Conservation (phyloP, 306 rosid genomes). For the Quercus alba region DNA sequence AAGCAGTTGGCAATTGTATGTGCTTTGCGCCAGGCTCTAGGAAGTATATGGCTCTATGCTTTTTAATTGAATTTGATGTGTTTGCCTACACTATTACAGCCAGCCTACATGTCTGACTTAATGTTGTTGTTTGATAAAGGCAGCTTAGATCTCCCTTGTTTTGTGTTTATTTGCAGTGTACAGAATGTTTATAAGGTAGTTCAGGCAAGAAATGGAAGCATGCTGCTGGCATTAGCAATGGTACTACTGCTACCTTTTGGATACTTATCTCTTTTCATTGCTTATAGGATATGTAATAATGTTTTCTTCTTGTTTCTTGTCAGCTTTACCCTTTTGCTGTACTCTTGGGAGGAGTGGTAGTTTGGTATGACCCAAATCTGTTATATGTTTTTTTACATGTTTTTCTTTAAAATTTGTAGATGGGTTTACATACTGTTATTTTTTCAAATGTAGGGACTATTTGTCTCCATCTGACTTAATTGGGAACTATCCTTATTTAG, state of each 20-base stretch:
- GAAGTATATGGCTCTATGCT: too few relatives aligned
- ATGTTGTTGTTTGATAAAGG: constrained; percentile 10
- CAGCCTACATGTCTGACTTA: neutral
- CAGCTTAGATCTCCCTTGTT: constrained; percentile 17
- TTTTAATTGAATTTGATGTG: too few relatives aligned
- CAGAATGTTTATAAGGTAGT: constrained; percentile 77
- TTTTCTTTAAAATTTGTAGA: constrained; percentile 10
- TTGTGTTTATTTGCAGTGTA: constrained; percentile 54
- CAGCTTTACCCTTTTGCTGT: constrained; percentile 83
- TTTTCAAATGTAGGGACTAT: constrained; percentile 59
- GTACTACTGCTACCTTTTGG: constrained; percentile 34
- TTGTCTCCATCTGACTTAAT: constrained; percentile 80
- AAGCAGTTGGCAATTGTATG: too few relatives aligned
- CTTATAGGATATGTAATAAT: constrained; percentile 11
- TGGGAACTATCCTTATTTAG: constrained; percentile 72
- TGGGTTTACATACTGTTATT: neutral
- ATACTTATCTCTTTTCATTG: constrained; percentile 14
- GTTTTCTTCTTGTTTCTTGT: constrained; percentile 23
- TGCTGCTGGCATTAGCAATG: constrained; percentile 86
- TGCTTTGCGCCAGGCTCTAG: too few relatives aligned
- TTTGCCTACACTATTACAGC: neutral
- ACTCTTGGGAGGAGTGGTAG: constrained; percentile 71
- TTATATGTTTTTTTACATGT: neutral
- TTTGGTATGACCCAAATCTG: constrained; percentile 61
- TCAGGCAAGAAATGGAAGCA: constrained; percentile 70